Percentiles rank a stretch among this genome's conserved stretches.
Evolutionary conservation across 1,139 yeast species (phyloP).

Genomic region (Chernovozyma sophiae-reginae): DNA sequence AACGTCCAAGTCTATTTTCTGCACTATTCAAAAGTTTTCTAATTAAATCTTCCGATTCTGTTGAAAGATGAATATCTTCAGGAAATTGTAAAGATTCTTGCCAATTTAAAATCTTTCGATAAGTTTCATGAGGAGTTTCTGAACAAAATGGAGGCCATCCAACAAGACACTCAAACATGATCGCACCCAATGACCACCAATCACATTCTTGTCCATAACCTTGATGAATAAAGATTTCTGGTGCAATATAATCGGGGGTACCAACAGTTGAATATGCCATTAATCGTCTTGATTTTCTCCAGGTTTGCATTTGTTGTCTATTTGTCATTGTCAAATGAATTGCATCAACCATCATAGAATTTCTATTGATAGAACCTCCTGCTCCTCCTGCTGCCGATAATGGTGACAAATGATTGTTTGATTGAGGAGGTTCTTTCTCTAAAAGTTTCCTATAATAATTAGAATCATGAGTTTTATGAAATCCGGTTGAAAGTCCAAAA

Average conservation of each 20-base stretch:
- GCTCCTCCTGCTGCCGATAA: slow-evolving; percentile 20
- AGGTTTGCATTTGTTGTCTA: slow-evolving; percentile 95
- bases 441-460: slow-evolving; percentile 69
- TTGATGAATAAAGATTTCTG: slow-evolving; percentile 93
- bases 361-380: slow-evolving; percentile 38
- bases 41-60: slow-evolving; percentile 91
- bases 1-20: slow-evolving; percentile 84
- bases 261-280: slow-evolving; percentile 99
- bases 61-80: slow-evolving; percentile 89
- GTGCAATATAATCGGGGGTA: slow-evolving; percentile 98
- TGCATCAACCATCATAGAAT: slow-evolving; percentile 90
- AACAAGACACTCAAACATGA: slow-evolving; percentile 96
- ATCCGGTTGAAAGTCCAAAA: slow-evolving; percentile 82
- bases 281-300: slow-evolving; percentile 92
- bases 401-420: slow-evolving; percentile 14
- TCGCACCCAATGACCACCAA: slow-evolving; percentile 99
- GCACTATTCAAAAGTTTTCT: slow-evolving; percentile 77
- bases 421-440: slow-evolving; percentile 49
- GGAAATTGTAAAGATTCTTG: slow-evolving; percentile 92
- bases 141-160: slow-evolving; percentile 99
- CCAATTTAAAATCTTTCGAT: slow-evolving; percentile 92
- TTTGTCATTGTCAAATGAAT: slow-evolving; percentile 94
- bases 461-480: slow-evolving; percentile 81
- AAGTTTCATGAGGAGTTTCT: slow-evolving; percentile 98
- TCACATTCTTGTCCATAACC: slow-evolving; percentile 99